Percentiles rank a stretch among this genome's conserved stretches.
Evolutionary conservation across 2,329 filamentous ascomycete species (phyloP).

Genomic region (Chaetomium olivaceum): DNA sequence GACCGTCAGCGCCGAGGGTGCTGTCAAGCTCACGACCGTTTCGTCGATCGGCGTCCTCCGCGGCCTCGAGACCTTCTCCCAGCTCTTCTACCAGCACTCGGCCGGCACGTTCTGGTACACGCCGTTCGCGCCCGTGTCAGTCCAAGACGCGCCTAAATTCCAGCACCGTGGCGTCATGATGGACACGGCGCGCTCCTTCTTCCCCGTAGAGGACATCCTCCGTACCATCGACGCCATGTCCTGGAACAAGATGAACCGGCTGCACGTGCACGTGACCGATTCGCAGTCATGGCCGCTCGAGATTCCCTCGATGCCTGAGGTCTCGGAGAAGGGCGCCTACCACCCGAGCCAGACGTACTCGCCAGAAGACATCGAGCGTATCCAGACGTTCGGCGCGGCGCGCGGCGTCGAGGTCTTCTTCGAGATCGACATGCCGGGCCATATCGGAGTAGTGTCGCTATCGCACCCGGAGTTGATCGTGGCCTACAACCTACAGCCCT

Average conservation of each 20-base stretch:
- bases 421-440: slow-evolving; percentile 80
- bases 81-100: slow-evolving; percentile 76
- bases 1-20: slow-evolving; percentile 57
- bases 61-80: slow-evolving; percentile 74
- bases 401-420: slow-evolving; percentile 71
- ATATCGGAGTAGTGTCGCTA: slow-evolving; percentile 67
- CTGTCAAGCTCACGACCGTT: slow-evolving; percentile 62
- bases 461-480: slow-evolving; percentile 72
- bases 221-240: slow-evolving; percentile 74
- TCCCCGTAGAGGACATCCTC: slow-evolving; percentile 65
- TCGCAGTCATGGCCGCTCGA: slow-evolving; percentile 84
- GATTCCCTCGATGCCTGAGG: slow-evolving; percentile 70
- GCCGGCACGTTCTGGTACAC: slow-evolving; percentile 64
- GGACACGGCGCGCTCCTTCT: slow-evolving; percentile 74
- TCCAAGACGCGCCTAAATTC: slow-evolving; percentile 74
- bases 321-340: slow-evolving; percentile 75
- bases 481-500: slow-evolving; percentile 60
- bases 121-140: slow-evolving; percentile 66
- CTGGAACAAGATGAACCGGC: slow-evolving; percentile 79
- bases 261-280: slow-evolving; percentile 81
- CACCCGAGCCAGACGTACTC: slow-evolving; percentile 66
- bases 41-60: slow-evolving; percentile 69
- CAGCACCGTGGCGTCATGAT: slow-evolving; percentile 76
- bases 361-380: slow-evolving; percentile 59
- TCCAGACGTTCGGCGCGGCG: slow-evolving; percentile 70